Conservation (phyloP, 2,329 filamentous ascomycete species). For the Nakataea oryzae region DNA sequence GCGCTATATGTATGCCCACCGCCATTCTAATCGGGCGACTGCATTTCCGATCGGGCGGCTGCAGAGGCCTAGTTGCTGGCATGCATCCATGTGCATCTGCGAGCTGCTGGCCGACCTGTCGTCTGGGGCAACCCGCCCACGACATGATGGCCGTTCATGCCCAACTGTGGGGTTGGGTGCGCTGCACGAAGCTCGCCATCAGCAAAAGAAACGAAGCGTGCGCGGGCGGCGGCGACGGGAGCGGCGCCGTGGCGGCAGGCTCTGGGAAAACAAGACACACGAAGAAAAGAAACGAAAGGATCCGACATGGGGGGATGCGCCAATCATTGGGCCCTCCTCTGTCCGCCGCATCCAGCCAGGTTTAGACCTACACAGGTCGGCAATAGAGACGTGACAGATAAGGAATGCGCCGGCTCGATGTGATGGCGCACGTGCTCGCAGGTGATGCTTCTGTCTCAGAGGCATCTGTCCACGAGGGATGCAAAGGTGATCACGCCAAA, state of each 20-base stretch:
- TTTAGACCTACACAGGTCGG: too few relatives aligned
- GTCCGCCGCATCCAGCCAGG: too few relatives aligned
- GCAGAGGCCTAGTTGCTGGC: background rate
- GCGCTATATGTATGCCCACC: background rate
- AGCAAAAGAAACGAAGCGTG: too few relatives aligned
- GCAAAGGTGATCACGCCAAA: background rate
- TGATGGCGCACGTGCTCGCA: too few relatives aligned
- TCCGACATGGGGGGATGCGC: too few relatives aligned
- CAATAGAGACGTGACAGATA: too few relatives aligned
- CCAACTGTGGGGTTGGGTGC: constrained; percentile 1
- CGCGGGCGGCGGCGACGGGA: too few relatives aligned
- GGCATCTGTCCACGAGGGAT: background rate
- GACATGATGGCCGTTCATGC: background rate
- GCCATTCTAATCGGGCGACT: background rate
- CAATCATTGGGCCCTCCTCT: background rate
- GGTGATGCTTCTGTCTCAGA: background rate
- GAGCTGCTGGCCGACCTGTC: background rate
- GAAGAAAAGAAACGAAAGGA: background rate
- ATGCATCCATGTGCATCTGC: background rate
- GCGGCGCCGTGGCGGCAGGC: too few relatives aligned
- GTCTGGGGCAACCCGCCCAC: background rate
- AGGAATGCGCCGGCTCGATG: too few relatives aligned
- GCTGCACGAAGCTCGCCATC: background rate
- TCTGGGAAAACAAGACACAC: too few relatives aligned
- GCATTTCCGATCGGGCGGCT: background rate